These are phyloP conservation scores for Rubia yunnanensis DNA, from an alignment of 257 asterid species.

Conservation along the genomic window DNA sequence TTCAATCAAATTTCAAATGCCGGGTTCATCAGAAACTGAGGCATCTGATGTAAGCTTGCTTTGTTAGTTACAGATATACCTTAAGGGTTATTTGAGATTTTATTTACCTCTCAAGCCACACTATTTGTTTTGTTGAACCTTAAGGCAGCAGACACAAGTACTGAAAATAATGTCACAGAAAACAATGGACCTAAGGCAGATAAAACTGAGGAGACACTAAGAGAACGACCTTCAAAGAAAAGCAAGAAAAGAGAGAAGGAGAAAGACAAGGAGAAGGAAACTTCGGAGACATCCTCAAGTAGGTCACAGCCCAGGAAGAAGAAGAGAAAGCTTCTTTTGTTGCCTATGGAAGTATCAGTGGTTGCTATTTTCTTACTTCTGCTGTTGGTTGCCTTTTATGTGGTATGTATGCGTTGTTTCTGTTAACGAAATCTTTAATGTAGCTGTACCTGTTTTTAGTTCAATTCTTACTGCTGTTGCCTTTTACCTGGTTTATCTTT, in stretches of 20 bases:
- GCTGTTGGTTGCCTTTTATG: conserved; percentile 83
- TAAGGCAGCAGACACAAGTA: conserved; percentile 66
- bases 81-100: not conserved
- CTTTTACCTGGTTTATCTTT: not conserved
- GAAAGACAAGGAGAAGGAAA: conserved; percentile 35
- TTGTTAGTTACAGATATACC: not conserved
- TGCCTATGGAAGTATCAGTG: conserved; percentile 79
- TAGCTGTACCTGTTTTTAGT: not conserved
- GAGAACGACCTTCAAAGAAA: conserved; percentile 66
- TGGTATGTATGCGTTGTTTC: conserved; percentile 45
- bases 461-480: not conserved
- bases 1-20: conserved; percentile 67
- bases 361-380: conserved; percentile 65
- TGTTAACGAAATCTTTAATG: too few species aligned
- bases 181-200: conserved; percentile 47
- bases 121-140: conserved; percentile 17
- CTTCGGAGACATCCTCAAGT: conserved; percentile 17
- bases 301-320: conserved; percentile 6
- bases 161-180: conserved; percentile 28
- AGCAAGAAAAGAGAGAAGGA: conserved; percentile 74
- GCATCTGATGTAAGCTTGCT: conserved; percentile 45
- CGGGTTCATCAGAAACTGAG: conserved; percentile 22
- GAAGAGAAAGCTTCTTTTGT: conserved; percentile 46
- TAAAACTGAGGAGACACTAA: conserved; percentile 53
- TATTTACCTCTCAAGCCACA: not conserved